A percentile compares a stretch with the other conserved stretches of the same genome.
phyloP scores from a whole-genome alignment of 2,329 filamentous ascomycete genomes.

The Aureobasidium subglaciale region DNA sequence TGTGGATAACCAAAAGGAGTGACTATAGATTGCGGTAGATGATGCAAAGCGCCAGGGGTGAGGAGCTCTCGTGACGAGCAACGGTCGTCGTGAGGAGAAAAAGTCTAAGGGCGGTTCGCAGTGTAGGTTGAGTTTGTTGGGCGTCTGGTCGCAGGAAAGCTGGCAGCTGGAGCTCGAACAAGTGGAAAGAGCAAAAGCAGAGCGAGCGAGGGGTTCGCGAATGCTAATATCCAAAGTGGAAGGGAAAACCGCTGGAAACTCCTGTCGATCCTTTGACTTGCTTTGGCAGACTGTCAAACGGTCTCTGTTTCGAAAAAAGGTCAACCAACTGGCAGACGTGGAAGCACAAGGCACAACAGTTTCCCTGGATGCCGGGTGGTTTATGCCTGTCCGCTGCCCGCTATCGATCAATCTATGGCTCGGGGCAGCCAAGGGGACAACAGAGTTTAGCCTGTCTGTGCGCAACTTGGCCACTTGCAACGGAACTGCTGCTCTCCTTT shows the following conservation, averaged over 20 bases:
- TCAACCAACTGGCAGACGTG: neutral
- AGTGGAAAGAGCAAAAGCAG: neutral
- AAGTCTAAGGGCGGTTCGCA: neutral
- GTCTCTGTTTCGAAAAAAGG: constrained; percentile 2
- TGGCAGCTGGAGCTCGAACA: neutral
- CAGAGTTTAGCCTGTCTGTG: constrained; percentile 4
- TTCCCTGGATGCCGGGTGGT: constrained; percentile 8
- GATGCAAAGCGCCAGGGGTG: neutral
- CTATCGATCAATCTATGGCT: neutral
- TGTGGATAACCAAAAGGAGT: neutral
- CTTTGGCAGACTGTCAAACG: constrained; percentile 9
- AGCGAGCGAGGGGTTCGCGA: neutral
- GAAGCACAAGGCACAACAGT: constrained; percentile 7
- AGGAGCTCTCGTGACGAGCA: constrained; percentile 2
- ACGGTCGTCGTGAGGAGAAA: constrained; percentile 11
- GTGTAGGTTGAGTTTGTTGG: constrained; percentile 1
- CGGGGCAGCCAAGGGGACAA: neutral
- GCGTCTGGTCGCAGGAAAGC: neutral
- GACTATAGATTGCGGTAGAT: constrained; percentile 1
- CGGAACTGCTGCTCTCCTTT: constrained; percentile 3
- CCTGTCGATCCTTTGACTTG: constrained; percentile 4
- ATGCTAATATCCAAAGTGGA: neutral
- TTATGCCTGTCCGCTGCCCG: neutral
- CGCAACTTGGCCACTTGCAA: neutral
- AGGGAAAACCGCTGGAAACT: neutral